Conservation (phyloP, 305 asterid genomes). For the Nicotiana rustica region DNA sequence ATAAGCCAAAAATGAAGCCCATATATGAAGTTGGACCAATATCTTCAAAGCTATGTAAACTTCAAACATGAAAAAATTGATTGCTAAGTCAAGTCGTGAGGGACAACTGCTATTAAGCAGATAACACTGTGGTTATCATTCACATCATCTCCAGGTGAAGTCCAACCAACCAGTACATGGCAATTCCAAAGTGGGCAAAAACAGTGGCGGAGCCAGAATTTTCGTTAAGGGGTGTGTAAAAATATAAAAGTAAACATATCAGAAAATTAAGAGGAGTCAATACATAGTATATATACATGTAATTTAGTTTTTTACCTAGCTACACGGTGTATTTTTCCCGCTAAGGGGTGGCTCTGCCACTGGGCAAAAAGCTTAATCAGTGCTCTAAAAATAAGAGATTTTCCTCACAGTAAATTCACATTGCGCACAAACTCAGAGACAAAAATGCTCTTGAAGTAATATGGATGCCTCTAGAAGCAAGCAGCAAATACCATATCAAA, state of each 20-base stretch:
- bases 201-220: too few relatives aligned
- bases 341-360: too few relatives aligned
- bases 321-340: too few relatives aligned
- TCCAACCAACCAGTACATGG: neutral
- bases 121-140: neutral
- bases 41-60: neutral
- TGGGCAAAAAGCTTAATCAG: neutral
- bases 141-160: slow-evolving; percentile 6
- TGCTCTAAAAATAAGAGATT: slow-evolving; percentile 2
- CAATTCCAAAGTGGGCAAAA: neutral
- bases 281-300: too few relatives aligned
- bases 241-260: too few relatives aligned
- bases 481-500: slow-evolving; percentile 22
- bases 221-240: too few relatives aligned
- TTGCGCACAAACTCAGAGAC: neutral
- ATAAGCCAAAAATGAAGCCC: neutral
- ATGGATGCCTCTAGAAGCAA: neutral
- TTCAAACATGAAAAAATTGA: neutral
- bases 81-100: neutral
- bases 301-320: too few relatives aligned
- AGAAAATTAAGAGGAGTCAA: too few relatives aligned
- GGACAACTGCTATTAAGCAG: neutral
- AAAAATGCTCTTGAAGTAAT: neutral
- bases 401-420: neutral
- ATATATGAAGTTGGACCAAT: neutral